These are phyloP conservation scores for Metschnikowia noctiluminum DNA, from an alignment of 805 yeast genomes.

Conservation along the genomic window DNA sequence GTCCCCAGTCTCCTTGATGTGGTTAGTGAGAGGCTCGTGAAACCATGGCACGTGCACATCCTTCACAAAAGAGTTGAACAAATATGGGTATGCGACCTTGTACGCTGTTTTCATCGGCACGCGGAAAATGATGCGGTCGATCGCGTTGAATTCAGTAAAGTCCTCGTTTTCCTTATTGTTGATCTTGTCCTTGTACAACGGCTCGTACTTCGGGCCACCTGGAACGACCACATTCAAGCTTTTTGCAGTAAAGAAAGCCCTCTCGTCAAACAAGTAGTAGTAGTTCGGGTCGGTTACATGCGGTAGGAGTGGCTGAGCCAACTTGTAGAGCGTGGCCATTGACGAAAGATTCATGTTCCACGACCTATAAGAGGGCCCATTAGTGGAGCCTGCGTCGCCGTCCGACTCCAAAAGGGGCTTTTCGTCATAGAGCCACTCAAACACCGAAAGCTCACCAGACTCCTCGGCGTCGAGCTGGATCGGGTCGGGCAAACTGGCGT, in stretches of 20 bases:
- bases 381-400: constrained; percentile 43
- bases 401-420: constrained; percentile 69
- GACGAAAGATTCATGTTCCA: constrained; percentile 65
- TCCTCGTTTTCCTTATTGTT: constrained; percentile 67
- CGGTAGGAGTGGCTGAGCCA: constrained; percentile 69
- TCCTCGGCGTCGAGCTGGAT: constrained; percentile 61
- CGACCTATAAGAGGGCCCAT: constrained; percentile 72
- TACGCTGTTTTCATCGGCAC: constrained; percentile 77
- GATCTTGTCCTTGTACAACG: constrained; percentile 59
- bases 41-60: constrained; percentile 62
- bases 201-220: constrained; percentile 96
- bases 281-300: constrained; percentile 58
- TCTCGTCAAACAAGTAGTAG: constrained; percentile 69
- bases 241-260: constrained; percentile 85
- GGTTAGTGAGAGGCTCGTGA: constrained; percentile 58
- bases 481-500: constrained; percentile 68
- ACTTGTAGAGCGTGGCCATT: constrained; percentile 61
- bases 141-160: constrained; percentile 83
- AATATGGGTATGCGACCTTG: constrained; percentile 78
- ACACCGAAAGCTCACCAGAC: constrained; percentile 47
- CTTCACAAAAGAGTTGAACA: constrained; percentile 76
- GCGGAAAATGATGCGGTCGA: constrained; percentile 83
- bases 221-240: constrained; percentile 84
- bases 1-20: constrained; percentile 40
- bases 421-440: constrained; percentile 79